These are phyloP conservation scores for Daldinia bambusicola DNA, from an alignment of 495 filamentous ascomycete species.

Conservation along the genomic window DNA sequence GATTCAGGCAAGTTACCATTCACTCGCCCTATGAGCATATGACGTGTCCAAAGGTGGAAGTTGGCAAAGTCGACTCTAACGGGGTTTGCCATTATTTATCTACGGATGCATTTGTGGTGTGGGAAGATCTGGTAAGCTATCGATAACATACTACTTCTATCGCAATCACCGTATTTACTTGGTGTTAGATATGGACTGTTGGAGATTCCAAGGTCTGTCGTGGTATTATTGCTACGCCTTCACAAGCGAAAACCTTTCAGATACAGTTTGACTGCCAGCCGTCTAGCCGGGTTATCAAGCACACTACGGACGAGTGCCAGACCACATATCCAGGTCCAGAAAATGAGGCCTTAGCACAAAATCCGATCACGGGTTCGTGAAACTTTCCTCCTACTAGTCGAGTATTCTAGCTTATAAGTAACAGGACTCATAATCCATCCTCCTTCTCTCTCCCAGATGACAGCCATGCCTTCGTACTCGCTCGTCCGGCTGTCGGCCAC, in stretches of 20 bases:
- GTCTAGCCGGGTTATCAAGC: slow-evolving; percentile 25
- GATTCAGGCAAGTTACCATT: slow-evolving; percentile 56
- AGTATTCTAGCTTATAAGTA: not conserved
- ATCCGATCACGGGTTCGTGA: slow-evolving; percentile 57
- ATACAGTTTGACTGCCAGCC: slow-evolving; percentile 42
- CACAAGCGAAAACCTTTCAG: slow-evolving; percentile 52
- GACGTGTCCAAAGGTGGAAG: slow-evolving; percentile 40
- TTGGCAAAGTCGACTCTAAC: slow-evolving; percentile 45
- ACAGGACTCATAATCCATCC: slow-evolving; percentile 59
- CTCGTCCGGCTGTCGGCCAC: slow-evolving; percentile 59
- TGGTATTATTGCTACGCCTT: slow-evolving; percentile 56
- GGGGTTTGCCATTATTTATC: slow-evolving; percentile 57
- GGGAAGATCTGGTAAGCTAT: slow-evolving; percentile 55
- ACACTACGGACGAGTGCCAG: slow-evolving; percentile 50
- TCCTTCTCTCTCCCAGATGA: slow-evolving; percentile 46
- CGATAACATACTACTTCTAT: not conserved
- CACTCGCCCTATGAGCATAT: slow-evolving; percentile 38
- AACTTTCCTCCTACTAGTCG: not conserved
- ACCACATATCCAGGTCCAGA: slow-evolving; percentile 49
- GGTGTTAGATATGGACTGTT: slow-evolving; percentile 51
- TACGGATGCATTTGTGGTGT: slow-evolving; percentile 58
- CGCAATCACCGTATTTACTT: slow-evolving; percentile 26
- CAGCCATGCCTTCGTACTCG: slow-evolving; percentile 52
- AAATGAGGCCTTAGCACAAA: slow-evolving; percentile 34
- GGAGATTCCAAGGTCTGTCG: slow-evolving; percentile 47